Percentiles rank a stretch among this genome's conserved stretches.
phyloP scores from a whole-genome alignment of 495 filamentous ascomycete genomes.

The Hypoxylon lenormandii region DNA sequence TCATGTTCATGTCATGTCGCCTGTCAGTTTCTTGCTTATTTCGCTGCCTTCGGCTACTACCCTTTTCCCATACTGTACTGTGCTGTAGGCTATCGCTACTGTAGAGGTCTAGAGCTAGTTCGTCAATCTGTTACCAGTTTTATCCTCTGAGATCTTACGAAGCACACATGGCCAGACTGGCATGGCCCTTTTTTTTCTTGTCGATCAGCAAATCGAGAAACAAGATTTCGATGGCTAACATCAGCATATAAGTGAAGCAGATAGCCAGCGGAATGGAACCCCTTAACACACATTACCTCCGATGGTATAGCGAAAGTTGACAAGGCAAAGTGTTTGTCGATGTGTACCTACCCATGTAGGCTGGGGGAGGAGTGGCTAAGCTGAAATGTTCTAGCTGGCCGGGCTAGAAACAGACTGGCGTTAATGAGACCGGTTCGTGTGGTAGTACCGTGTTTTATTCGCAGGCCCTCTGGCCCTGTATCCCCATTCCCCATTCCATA shows the following conservation, averaged over 20 bases:
- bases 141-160: slow-evolving; percentile 34
- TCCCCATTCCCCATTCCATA: not conserved
- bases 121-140: slow-evolving; percentile 42
- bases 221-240: slow-evolving; percentile 2
- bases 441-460: slow-evolving; percentile 29
- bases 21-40: slow-evolving; percentile 6
- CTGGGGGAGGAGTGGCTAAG: slow-evolving; percentile 11
- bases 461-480: not conserved
- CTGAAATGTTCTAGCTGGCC: slow-evolving; percentile 12
- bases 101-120: slow-evolving; percentile 23
- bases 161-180: slow-evolving; percentile 35
- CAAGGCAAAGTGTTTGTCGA: not conserved
- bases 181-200: slow-evolving; percentile 30
- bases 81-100: slow-evolving; percentile 10
- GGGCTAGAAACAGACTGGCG: slow-evolving; percentile 7
- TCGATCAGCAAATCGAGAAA: slow-evolving; percentile 30
- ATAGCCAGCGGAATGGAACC: too few relatives aligned
- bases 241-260: slow-evolving; percentile 1
- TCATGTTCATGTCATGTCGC: not conserved
- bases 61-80: not conserved
- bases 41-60: not conserved
- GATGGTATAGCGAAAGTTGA: slow-evolving; percentile 1
- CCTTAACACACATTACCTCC: too few relatives aligned
- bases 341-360: not conserved
- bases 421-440: slow-evolving; percentile 15